Base-by-base conservation (phyloP, 768 basidiomycete species). In the Galerina marginata region DNA sequence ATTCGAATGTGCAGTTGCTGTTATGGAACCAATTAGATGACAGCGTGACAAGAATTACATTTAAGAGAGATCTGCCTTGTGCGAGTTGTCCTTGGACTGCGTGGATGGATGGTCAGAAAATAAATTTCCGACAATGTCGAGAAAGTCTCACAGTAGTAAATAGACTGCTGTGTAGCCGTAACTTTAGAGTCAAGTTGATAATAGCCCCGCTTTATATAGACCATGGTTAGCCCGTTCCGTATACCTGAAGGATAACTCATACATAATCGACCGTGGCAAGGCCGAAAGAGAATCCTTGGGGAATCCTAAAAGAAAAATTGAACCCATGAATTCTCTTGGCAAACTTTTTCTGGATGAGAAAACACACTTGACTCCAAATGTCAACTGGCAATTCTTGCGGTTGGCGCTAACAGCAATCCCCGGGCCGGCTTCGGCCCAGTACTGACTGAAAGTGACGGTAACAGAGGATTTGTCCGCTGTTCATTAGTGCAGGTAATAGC, bases 361-460 rank as follows among this genome's bases (percentile, higher is more conserved):
- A 7, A 59, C 60, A 42, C 59, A 68, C 69, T 60, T 58, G 14
- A 70, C 67, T 29, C 69, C 69, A 33, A 68, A 63, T 36, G 65
- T 68, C 25, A 70, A 60, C 33, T 66, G 69, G 60, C 65, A 70
- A 37, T 70, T 67, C 63, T 68, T 70, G 53, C 66, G 67, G 55
- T 68, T 70, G 23, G 48, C 15, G 53, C 60, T 61, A 52, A 68
- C 63, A n/a, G 67, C 45, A 47, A 70, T 70, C 33, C 65, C 66
- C 9, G 69, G 69, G 9, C 69, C 69, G 25, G 59, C 66, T 60
- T 70, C 64, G 26, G 69, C 69, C 42, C 59, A 67, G 60, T 62
- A 70, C 39, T 60, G 47, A 43, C 67, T 68, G 64, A 70, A 68
- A 39, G 65, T 70, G 40, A 70, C 67, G 26, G 67, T 67, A 38